Base-by-base conservation (phyloP, 371 early-diverging fungal species). In the Apophysomyces sp. region DNA sequence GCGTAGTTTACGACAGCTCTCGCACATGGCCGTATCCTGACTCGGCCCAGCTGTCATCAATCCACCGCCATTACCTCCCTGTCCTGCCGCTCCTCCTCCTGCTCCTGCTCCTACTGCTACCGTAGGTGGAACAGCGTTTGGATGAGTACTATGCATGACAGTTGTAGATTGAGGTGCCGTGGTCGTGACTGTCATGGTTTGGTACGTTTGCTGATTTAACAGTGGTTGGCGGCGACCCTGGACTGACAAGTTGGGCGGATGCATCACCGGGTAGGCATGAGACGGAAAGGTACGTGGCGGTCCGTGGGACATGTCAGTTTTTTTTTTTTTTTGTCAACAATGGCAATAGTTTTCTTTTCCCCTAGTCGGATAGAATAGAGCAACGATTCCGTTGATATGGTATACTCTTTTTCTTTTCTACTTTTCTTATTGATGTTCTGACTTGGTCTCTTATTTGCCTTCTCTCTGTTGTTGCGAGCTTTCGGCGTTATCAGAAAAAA, bases 81-180 rank as follows among this genome's bases (percentile, higher is more conserved):
- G 18, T 63, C 61, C 15, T 54, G 53, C 29, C 65, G 57, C 34
- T 56, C 55, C 34, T 63, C 56, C 36, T 57, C 41, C 44, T 62
- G 58, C 39, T 58, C 55, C 52, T 56, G 29, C 51, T 44, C 8
- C 49, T 44, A 21, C 49, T 21, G 49, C 49, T 21, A 21, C 49
- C 21, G 49, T 44, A 0, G 49, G 49, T 44, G 49, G 21, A 44
- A 44, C 49, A 21, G 49, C 49, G 21, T 44, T 44, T 0, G 49
- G 49, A 44, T 44, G 49, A 44, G 49, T 18, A 44, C 18, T 21
- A 0, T 44, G 49, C 49, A 44, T 44, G 49, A 44, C 11, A 8
- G 49, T 18, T 16, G 49, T 44, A 18, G 49, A 44, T 44, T 44
- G 49, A 44, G 49, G 49, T 44, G 49, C 4, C 21, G 49, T 44